Evolutionary conservation across 768 basidiomycete genomes (phyloP).

Genomic region (Antrodiella citrinella): DNA sequence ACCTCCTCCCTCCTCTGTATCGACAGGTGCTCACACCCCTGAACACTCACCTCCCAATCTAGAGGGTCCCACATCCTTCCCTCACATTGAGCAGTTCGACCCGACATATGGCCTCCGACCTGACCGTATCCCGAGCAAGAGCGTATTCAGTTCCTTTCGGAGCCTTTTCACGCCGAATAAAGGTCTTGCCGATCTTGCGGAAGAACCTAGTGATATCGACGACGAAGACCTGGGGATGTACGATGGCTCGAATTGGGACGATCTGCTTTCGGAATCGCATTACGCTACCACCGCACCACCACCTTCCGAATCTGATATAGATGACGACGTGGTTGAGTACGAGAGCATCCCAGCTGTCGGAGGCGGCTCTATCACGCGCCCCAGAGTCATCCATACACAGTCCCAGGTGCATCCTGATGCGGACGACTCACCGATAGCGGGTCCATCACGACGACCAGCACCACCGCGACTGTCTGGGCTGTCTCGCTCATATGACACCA

Average conservation of each 20-base stretch:
- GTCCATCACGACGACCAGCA: slow-evolving; percentile 9
- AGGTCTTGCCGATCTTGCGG: slow-evolving; percentile 69
- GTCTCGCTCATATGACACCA: not conserved
- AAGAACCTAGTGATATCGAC: slow-evolving; percentile 42
- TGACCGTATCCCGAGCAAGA: slow-evolving; percentile 82
- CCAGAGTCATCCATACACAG: slow-evolving; percentile 80
- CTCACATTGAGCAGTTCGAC: slow-evolving; percentile 82
- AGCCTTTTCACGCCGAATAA: slow-evolving; percentile 60
- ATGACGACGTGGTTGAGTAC: slow-evolving; percentile 49
- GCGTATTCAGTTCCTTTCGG: slow-evolving; percentile 72
- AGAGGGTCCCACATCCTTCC: slow-evolving; percentile 29
- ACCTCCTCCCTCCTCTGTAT: slow-evolving; percentile 10
- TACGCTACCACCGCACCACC: slow-evolving; percentile 28
- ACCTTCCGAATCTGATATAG: slow-evolving; percentile 23
- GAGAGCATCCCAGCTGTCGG: slow-evolving; percentile 90
- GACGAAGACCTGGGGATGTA: slow-evolving; percentile 41
- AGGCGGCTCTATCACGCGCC: slow-evolving; percentile 80
- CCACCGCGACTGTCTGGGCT: slow-evolving; percentile 1
- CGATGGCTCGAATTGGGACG: slow-evolving; percentile 68
- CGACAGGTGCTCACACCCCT: slow-evolving; percentile 6
- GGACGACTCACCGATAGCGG: slow-evolving; percentile 16
- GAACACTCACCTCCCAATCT: slow-evolving; percentile 14
- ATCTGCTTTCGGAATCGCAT: slow-evolving; percentile 34
- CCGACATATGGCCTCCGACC: slow-evolving; percentile 94
- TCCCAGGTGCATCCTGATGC: slow-evolving; percentile 54